Percentiles rank a stretch among this genome's conserved stretches.
Conservation (phyloP, 225 moss, liverwort and hornwort species). For the Thuidium tamariscinum region DNA sequence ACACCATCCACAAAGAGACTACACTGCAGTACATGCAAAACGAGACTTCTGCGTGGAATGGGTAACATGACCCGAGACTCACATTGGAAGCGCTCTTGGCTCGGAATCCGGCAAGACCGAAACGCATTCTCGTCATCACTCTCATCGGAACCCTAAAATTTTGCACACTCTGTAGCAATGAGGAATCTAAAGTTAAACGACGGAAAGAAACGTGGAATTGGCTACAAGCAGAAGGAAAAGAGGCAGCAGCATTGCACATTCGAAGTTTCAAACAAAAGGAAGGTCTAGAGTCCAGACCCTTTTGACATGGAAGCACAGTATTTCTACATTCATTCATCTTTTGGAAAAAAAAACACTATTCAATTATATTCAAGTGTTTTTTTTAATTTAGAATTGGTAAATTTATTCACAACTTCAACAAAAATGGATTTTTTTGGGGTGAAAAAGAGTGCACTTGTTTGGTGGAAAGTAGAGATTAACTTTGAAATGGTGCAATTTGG, state of each 20-base stretch:
- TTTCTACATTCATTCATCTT: neutral
- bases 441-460: neutral
- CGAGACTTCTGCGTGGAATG: neutral
- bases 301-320: too few relatives aligned
- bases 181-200: neutral
- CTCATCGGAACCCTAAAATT: neutral
- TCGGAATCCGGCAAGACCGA: neutral
- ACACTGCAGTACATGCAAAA: neutral
- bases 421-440: neutral
- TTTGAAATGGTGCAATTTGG: neutral
- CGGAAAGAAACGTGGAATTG: neutral
- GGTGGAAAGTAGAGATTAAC: neutral
- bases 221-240: neutral
- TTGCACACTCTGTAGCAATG: neutral
- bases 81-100: neutral
- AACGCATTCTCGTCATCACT: slow-evolving; percentile 3
- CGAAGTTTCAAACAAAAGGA: too few relatives aligned
- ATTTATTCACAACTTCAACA: neutral
- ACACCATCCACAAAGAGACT: neutral
- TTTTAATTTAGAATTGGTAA: neutral
- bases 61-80: neutral
- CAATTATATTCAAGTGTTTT: neutral
- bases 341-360: neutral
- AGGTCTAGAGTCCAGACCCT: too few relatives aligned
- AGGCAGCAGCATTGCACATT: too few relatives aligned